Base-by-base conservation (phyloP, 1,284 basidiomycete species). In the Moesziomyces antarcticus region DNA sequence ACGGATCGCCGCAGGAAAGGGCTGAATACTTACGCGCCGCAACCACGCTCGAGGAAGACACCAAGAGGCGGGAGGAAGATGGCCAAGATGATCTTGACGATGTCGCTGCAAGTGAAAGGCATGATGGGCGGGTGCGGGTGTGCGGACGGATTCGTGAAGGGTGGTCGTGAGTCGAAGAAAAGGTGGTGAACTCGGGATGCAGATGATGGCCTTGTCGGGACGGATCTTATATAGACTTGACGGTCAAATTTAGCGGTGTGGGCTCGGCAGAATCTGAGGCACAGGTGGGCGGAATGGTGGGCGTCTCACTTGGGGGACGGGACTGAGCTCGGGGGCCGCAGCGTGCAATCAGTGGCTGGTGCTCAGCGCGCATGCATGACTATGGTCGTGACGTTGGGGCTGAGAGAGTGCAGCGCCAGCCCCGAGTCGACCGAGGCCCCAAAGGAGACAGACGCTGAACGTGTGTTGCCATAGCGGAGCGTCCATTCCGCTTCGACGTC, bases 71-170 rank as follows among this genome's bases (percentile, higher is more conserved):
- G 71, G 48, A 73, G 54, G 65, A 73, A 65, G 65, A 73, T 64
- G 65, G 71, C 71, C 37, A 67, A 24, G 56, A 71, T 56, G 57
- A 75, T 64, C 73, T 75, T 75, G 73, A 72, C 22, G 37, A 75
- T 76, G 56, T 76, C 74, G 59, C 56, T 60, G 77, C 77, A 78
- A 50, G 77, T 78, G 74, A 78, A 77, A 61, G 77, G 74, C 77
- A 78, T 78, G n/a, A 65, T 78, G 74, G 46, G 30, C 30, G 22
- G 10, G 13, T 50, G 22, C 44, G 18, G 4, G 22, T 53, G 20
- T 3, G 7, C 16, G 37, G 37, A 42, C 18, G 11, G 33, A 50
- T 22, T 30, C 44, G 14, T 30, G 13, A 33, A n/a, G 20, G 44
- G 22, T 16, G 8, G 44, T 18, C 21, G 21, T 45, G 44, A n/a